Evolutionary conservation across 1,139 yeast species (phyloP).

Genomic region (Yamadazyma atlantica): DNA sequence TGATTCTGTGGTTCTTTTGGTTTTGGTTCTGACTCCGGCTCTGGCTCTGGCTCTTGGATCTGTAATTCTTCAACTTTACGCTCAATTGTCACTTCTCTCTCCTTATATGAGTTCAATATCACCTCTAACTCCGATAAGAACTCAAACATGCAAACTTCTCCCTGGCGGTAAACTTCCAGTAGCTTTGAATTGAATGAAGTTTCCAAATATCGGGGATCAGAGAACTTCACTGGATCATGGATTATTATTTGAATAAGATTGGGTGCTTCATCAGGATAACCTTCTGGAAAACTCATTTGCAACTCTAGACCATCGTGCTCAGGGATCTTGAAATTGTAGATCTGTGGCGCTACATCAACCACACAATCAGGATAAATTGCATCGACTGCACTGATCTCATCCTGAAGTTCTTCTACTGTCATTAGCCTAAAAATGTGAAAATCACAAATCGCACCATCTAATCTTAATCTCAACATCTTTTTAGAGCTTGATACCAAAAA

Average conservation of each 20-base stretch:
- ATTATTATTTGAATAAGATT: conserved; percentile 51
- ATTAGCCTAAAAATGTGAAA: conserved; percentile 15
- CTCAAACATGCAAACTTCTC: conserved; percentile 79
- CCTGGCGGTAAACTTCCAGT: conserved; percentile 48
- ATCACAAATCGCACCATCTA: background rate
- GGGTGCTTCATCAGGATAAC: conserved; percentile 69
- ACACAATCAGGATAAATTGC: conserved; percentile 79
- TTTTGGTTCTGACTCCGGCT: conserved; percentile 8
- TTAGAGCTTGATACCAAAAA: too few relatives aligned
- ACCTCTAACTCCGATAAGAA: conserved; percentile 65
- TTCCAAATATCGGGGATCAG: conserved; percentile 46
- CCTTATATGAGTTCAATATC: conserved; percentile 39
- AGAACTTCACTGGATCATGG: conserved; percentile 27
- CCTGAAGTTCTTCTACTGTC: conserved; percentile 61
- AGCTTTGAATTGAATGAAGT: conserved; percentile 48
- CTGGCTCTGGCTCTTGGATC: conserved; percentile 5
- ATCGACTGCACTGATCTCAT: conserved; percentile 79
- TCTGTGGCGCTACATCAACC: conserved; percentile 29
- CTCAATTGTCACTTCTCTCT: conserved; percentile 8
- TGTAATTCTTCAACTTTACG: conserved; percentile 5
- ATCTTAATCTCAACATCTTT: too few relatives aligned
- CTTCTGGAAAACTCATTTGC: conserved; percentile 65
- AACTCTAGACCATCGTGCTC: conserved; percentile 56
- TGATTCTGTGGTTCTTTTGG: conserved; percentile 1
- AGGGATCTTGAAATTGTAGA: conserved; percentile 61